A percentile compares a stretch with the other conserved stretches of the same genome.
Conservation (phyloP, 2,329 filamentous ascomycete genomes). For the Calonectria montana region DNA sequence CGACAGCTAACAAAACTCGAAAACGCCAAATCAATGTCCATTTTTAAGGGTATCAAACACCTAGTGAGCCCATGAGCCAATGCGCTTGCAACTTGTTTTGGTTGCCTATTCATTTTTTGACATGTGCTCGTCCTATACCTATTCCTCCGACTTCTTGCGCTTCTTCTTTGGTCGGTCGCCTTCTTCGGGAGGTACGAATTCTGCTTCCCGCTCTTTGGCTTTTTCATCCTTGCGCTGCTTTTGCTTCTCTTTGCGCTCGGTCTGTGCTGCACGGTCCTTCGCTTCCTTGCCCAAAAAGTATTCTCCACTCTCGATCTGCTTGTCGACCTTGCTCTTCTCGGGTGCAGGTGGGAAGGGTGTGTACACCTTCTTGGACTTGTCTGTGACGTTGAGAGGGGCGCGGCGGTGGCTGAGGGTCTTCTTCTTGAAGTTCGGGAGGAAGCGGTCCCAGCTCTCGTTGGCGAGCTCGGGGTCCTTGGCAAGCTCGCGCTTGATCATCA, state of each 20-base stretch:
- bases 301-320: slow-evolving; percentile 97
- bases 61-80: slow-evolving; percentile 34
- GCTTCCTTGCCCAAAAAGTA: slow-evolving; percentile 95
- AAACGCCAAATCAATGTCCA: slow-evolving; percentile 37
- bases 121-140: slow-evolving; percentile 28
- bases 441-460: slow-evolving; percentile 93
- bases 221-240: slow-evolving; percentile 89
- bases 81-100: slow-evolving; percentile 33
- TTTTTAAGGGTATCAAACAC: slow-evolving; percentile 45
- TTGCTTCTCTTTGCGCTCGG: slow-evolving; percentile 86
- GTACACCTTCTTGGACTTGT: slow-evolving; percentile 95
- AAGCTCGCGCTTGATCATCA: slow-evolving; percentile 94
- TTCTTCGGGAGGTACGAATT: slow-evolving; percentile 90
- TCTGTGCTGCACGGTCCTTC: slow-evolving; percentile 84
- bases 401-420: slow-evolving; percentile 86
- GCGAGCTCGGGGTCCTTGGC: slow-evolving; percentile 89
- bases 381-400: slow-evolving; percentile 85
- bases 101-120: slow-evolving; percentile 27
- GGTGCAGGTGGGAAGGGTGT: slow-evolving; percentile 97
- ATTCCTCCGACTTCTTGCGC: slow-evolving; percentile 64
- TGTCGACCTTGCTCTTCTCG: slow-evolving; percentile 98
- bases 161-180: slow-evolving; percentile 72
- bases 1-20: slow-evolving; percentile 22
- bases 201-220: slow-evolving; percentile 84
- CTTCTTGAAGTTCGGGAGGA: slow-evolving; percentile 97